phyloP scores from a whole-genome alignment of 2,329 filamentous ascomycete genomes.

The Diplodia intermedia region DNA sequence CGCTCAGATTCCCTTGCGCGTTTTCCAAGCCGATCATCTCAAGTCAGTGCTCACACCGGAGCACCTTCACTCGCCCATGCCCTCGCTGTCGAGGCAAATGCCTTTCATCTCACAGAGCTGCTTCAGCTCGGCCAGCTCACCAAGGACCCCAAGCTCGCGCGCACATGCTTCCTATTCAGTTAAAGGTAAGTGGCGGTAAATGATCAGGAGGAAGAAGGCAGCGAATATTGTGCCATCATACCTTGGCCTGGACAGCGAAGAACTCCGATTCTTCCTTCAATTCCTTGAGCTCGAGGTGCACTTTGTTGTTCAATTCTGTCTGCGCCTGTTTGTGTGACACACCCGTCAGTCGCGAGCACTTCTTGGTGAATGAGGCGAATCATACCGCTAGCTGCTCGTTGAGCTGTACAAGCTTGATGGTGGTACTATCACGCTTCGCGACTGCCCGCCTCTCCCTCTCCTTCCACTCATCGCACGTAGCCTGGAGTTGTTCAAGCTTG shows the following conservation, averaged over 20 bases:
- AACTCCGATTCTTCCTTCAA: background rate
- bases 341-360: background rate
- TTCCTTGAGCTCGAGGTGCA: background rate
- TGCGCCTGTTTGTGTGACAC: background rate
- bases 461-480: background rate
- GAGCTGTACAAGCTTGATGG: background rate
- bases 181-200: background rate
- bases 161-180: background rate
- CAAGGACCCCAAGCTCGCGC: background rate
- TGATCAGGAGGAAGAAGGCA: background rate
- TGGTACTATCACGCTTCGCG: background rate
- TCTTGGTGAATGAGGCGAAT: too few relatives aligned
- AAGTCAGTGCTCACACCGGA: background rate
- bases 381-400: background rate
- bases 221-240: background rate
- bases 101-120: background rate
- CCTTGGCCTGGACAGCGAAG: slow-evolving; percentile 2
- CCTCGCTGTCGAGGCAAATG: background rate
- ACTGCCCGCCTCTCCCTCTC: background rate
- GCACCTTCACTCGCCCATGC: background rate
- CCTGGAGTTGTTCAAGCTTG: background rate
- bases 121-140: background rate
- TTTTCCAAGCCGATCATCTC: background rate
- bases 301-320: background rate
- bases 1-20: background rate